Evolutionary conservation across 768 basidiomycete species (phyloP).

Genomic region (Amanita jacksonii): DNA sequence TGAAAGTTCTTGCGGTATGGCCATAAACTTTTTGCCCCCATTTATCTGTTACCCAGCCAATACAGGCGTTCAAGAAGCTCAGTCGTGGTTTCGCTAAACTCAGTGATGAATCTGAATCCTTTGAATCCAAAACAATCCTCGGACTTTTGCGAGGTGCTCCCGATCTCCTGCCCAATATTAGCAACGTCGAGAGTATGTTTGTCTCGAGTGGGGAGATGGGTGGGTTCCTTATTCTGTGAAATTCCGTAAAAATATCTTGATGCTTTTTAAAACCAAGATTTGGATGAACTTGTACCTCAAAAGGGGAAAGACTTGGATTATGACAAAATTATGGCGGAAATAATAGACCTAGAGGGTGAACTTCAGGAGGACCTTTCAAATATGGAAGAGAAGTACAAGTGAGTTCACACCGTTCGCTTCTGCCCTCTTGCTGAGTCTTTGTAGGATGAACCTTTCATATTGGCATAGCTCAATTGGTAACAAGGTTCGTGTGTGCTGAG

Average conservation of each 20-base stretch:
- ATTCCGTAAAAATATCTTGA: slow-evolving; percentile 3
- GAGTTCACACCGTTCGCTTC: slow-evolving; percentile 11
- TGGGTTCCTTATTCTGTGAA: slow-evolving; percentile 16
- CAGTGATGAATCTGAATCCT: slow-evolving; percentile 55
- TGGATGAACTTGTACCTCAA: slow-evolving; percentile 66
- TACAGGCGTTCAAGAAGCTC: slow-evolving; percentile 67
- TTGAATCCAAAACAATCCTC: slow-evolving; percentile 68
- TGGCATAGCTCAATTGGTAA: slow-evolving; percentile 69
- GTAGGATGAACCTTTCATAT: slow-evolving; percentile 25
- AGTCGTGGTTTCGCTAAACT: slow-evolving; percentile 57
- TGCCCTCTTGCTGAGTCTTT: not conserved
- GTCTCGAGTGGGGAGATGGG: slow-evolving; percentile 49
- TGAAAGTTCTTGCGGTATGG: slow-evolving; percentile 67
- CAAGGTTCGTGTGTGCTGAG: slow-evolving; percentile 49
- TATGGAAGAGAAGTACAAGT: slow-evolving; percentile 65
- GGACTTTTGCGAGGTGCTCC: slow-evolving; percentile 75
- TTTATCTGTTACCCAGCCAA: not conserved
- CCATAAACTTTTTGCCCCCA: not conserved
- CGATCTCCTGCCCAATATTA: slow-evolving; percentile 62
- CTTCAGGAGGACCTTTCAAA: slow-evolving; percentile 61
- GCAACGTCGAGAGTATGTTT: slow-evolving; percentile 68
- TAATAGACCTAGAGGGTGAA: slow-evolving; percentile 56
- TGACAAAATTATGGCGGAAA: slow-evolving; percentile 68
- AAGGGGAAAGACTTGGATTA: slow-evolving; percentile 83
- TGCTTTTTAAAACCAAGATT: slow-evolving; percentile 35